Percentiles rank a stretch among this genome's conserved stretches.
Evolutionary conservation across 441 rosid genomes (phyloP).

Genomic region (Jatropha podagrica): DNA sequence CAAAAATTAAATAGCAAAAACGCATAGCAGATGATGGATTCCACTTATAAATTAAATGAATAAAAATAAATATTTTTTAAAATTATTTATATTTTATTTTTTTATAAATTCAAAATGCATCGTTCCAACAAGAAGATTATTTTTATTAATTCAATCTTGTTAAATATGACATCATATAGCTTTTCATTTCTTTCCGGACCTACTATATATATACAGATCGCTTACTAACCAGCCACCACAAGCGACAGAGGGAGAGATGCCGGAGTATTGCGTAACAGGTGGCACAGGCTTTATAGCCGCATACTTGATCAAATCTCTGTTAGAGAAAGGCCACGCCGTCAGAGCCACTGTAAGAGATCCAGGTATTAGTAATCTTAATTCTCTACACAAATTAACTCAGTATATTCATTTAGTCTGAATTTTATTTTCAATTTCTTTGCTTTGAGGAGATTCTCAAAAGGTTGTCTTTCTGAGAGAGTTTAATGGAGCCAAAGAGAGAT

Average conservation of each 20-base stretch:
- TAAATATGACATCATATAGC: too few relatives aligned
- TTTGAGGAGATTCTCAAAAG: conserved; percentile 49
- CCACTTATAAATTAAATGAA: too few relatives aligned
- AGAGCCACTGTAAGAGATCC: conserved; percentile 74
- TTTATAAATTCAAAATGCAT: too few relatives aligned
- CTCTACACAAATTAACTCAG: background rate
- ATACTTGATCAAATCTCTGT: conserved; percentile 55
- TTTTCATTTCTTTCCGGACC: too few relatives aligned
- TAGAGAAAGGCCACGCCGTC: conserved; percentile 57
- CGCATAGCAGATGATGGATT: too few relatives aligned
- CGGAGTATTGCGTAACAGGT: conserved; percentile 77
- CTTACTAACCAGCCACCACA: background rate
- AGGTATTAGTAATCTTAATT: conserved; percentile 24
- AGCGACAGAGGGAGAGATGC: conserved; percentile 37
- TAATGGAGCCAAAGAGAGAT: conserved; percentile 68
- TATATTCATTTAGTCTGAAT: background rate
- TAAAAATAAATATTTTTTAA: too few relatives aligned
- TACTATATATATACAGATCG: too few relatives aligned
- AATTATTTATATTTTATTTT: too few relatives aligned
- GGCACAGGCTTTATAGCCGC: conserved; percentile 83
- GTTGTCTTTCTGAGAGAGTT: conserved; percentile 58
- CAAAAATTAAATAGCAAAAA: too few relatives aligned
- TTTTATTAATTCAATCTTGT: too few relatives aligned
- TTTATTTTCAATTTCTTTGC: background rate
- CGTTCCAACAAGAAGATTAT: too few relatives aligned